These are phyloP conservation scores for Ustilaginoidea virens DNA, from an alignment of 2,329 filamentous ascomycete genomes.

Conservation along the genomic window DNA sequence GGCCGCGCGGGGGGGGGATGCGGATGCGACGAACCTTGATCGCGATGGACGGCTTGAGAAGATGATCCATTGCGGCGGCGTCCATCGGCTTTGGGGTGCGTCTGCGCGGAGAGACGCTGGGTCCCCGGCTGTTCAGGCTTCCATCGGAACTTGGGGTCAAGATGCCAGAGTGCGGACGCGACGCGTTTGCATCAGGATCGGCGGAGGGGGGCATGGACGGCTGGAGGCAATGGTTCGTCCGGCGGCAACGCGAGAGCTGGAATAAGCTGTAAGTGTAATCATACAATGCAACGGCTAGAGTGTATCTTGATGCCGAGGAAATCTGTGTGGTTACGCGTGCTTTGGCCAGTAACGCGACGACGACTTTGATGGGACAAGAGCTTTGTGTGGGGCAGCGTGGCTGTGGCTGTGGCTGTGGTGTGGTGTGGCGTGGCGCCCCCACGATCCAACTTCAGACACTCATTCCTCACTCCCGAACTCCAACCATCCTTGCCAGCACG, in stretches of 20 bases:
- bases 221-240: slow-evolving; percentile 4
- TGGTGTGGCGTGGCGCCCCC: no score
- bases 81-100: slow-evolving; percentile 21
- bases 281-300: no score
- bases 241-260: slow-evolving; percentile 3
- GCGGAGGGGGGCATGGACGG: slow-evolving; percentile 18
- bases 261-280: no score
- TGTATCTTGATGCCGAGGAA: no score
- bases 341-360: no score
- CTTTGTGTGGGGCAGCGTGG: no score
- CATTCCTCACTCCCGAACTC: no score
- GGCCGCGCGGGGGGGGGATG: neutral
- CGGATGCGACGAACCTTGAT: slow-evolving; percentile 29
- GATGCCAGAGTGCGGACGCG: slow-evolving; percentile 28
- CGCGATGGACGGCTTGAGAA: slow-evolving; percentile 35
- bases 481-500: no score
- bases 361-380: no score
- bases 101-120: slow-evolving; percentile 12
- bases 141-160: slow-evolving; percentile 24
- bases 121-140: slow-evolving; percentile 21
- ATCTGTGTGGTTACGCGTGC: no score
- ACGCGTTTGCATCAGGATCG: slow-evolving; percentile 27
- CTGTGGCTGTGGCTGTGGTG: no score
- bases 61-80: slow-evolving; percentile 29
- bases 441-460: no score